These are phyloP conservation scores for Erysiphe pulchra DNA, from an alignment of 2,329 filamentous ascomycete genomes.

Conservation along the genomic window DNA sequence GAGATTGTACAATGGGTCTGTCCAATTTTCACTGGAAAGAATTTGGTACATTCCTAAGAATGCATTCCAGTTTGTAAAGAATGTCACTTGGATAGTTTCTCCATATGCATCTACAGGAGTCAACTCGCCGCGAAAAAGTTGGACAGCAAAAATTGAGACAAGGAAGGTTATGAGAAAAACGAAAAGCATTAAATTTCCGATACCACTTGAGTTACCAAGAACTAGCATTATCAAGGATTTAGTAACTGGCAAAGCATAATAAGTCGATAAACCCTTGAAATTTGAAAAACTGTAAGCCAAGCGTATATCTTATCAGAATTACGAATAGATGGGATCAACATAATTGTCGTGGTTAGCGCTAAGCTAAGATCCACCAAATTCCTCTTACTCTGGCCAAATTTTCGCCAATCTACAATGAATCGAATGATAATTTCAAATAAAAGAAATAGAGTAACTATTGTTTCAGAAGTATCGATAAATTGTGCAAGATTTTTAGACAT, in stretches of 20 bases:
- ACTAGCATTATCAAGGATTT: slow-evolving; percentile 68
- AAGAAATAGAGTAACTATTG: slow-evolving; percentile 51
- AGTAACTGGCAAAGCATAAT: slow-evolving; percentile 77
- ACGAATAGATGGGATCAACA: slow-evolving; percentile 61
- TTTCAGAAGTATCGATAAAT: slow-evolving; percentile 50
- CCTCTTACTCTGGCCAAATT: slow-evolving; percentile 45
- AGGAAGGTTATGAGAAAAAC: slow-evolving; percentile 90
- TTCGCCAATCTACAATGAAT: slow-evolving; percentile 52
- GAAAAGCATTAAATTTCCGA: slow-evolving; percentile 83
- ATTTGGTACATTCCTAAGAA: slow-evolving; percentile 97
- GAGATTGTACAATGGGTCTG: slow-evolving; percentile 57
- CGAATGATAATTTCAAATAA: slow-evolving; percentile 63
- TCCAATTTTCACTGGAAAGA: slow-evolving; percentile 92
- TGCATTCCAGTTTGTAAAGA: slow-evolving; percentile 78
- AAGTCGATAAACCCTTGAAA: slow-evolving; percentile 72
- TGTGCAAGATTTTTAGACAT: slow-evolving; percentile 36
- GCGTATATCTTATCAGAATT: slow-evolving; percentile 47
- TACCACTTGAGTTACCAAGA: slow-evolving; percentile 72
- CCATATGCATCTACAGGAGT: slow-evolving; percentile 34
- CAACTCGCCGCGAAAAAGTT: slow-evolving; percentile 76
- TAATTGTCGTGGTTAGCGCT: slow-evolving; percentile 58
- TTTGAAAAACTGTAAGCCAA: slow-evolving; percentile 83
- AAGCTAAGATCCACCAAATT: slow-evolving; percentile 65
- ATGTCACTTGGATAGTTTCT: slow-evolving; percentile 42
- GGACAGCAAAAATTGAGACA: slow-evolving; percentile 74